Conservation (phyloP, 139 green algal species). For the Asterochloris sp. region DNA sequence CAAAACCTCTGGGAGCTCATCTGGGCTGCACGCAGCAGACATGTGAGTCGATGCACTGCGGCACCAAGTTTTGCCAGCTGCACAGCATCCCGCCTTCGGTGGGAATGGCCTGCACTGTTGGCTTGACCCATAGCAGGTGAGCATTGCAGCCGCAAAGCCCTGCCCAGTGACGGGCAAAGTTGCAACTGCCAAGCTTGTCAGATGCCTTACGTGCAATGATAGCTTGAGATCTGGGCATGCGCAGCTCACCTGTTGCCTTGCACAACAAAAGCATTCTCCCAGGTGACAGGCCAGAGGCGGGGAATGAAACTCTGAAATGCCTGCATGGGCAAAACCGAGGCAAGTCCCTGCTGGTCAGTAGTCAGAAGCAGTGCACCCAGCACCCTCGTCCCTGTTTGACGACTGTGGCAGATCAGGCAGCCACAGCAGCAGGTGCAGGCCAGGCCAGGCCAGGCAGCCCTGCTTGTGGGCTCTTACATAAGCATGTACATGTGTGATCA, state of each 20-base stretch:
- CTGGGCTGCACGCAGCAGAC: slow-evolving; percentile 42
- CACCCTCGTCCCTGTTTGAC: background rate
- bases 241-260: slow-evolving; percentile 36
- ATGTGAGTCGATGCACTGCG: slow-evolving; percentile 2
- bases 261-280: slow-evolving; percentile 79
- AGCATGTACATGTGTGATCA: too few relatives aligned
- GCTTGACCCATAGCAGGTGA: background rate
- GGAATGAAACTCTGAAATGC: slow-evolving; percentile 46
- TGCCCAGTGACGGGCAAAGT: background rate
- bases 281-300: slow-evolving; percentile 51
- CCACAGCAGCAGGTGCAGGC: too few relatives aligned
- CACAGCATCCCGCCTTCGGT: too few relatives aligned
- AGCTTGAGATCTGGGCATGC: background rate
- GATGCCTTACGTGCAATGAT: background rate
- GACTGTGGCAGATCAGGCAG: too few relatives aligned
- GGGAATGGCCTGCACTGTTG: too few relatives aligned
- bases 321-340: slow-evolving; percentile 3
- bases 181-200: background rate
- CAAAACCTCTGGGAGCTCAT: slow-evolving; percentile 85
- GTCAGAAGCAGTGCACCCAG: background rate
- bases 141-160: background rate
- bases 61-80: background rate
- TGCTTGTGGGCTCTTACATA: too few relatives aligned
- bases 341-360: background rate
- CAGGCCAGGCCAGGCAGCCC: too few relatives aligned